phyloP scores from a whole-genome alignment of 2,329 filamentous ascomycete species.

The Penicillium sp. region DNA sequence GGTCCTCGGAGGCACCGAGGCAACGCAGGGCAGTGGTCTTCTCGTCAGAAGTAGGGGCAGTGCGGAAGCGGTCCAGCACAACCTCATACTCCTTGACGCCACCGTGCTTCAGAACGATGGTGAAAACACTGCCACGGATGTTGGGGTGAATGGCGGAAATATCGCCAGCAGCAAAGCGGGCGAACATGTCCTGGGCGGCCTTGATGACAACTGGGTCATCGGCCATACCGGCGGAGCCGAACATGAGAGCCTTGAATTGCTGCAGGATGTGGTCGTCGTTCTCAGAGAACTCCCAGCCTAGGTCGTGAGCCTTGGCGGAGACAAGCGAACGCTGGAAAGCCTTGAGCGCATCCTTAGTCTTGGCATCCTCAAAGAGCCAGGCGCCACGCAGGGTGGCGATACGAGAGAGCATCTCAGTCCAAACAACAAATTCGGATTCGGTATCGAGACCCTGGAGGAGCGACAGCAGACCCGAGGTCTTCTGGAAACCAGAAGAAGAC shows the following conservation, averaged over 20 bases:
- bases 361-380: conserved; percentile 83
- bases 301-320: conserved; percentile 75
- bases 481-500: conserved; percentile 87
- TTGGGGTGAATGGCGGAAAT: conserved; percentile 85
- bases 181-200: conserved; percentile 87
- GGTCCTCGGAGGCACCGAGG: conserved; percentile 75
- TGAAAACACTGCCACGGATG: conserved; percentile 81
- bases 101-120: conserved; percentile 79
- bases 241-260: conserved; percentile 91
- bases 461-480: conserved; percentile 83
- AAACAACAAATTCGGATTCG: conserved; percentile 88
- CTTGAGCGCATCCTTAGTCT: conserved; percentile 71
- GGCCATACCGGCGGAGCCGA: conserved; percentile 76
- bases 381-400: conserved; percentile 76
- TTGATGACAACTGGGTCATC: conserved; percentile 77
- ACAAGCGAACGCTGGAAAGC: conserved; percentile 78
- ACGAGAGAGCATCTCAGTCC: conserved; percentile 85
- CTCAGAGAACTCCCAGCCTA: conserved; percentile 86
- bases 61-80: conserved; percentile 72
- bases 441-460: conserved; percentile 79
- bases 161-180: conserved; percentile 78
- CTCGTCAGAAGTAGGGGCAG: conserved; percentile 77
- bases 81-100: conserved; percentile 83
- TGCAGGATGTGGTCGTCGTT: conserved; percentile 85
- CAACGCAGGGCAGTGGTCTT: conserved; percentile 86